Evolutionary conservation across 192 early-diverging fungal genomes (phyloP).

Genomic region (Diversispora eburnea): DNA sequence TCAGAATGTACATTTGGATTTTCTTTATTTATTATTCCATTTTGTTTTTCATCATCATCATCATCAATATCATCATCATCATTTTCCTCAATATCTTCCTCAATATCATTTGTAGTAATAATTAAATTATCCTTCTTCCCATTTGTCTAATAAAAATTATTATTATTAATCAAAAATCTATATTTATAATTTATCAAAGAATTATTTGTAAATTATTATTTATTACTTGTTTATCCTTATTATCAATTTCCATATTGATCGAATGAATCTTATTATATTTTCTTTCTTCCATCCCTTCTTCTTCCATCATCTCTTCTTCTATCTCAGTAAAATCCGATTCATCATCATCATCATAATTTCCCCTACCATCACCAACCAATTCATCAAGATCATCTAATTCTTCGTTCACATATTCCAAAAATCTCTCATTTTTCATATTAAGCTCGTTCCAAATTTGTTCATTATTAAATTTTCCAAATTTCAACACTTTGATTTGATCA

Average conservation of each 20-base stretch:
- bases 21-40: conserved; percentile 32
- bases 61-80: conserved; percentile 44
- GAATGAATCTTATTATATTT: too few relatives aligned
- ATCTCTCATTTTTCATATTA: conserved; percentile 77
- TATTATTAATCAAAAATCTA: conserved; percentile 30
- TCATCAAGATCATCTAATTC: conserved; percentile 39
- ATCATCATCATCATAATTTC: too few relatives aligned
- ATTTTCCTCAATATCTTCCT: conserved; percentile 37
- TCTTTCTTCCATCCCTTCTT: too few relatives aligned
- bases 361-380: neutral
- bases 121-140: too few relatives aligned
- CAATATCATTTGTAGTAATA: neutral
- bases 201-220: too few relatives aligned
- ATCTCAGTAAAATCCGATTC: too few relatives aligned
- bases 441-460: conserved; percentile 96
- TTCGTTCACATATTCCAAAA: conserved; percentile 60
- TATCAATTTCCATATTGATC: too few relatives aligned
- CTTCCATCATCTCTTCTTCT: too few relatives aligned
- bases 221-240: too few relatives aligned
- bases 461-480: conserved; percentile 68
- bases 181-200: conserved; percentile 34
- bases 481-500: conserved; percentile 56
- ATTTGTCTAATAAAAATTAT: too few relatives aligned
- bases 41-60: conserved; percentile 41
- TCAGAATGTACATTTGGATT: conserved; percentile 48